Conservation (phyloP, 495 filamentous ascomycete genomes). For the Hypoxylon lenormandii region DNA sequence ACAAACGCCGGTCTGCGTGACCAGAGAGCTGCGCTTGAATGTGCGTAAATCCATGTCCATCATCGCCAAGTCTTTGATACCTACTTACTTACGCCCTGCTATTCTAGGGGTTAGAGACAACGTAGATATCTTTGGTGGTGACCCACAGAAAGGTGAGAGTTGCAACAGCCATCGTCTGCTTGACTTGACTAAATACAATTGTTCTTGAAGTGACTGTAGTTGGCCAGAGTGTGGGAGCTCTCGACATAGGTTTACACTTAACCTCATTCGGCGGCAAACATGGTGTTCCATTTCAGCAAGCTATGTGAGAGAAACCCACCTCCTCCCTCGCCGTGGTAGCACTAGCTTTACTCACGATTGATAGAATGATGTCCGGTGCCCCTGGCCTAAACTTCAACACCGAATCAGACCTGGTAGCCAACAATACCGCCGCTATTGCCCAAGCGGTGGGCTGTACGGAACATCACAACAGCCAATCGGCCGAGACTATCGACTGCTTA, state of each 20-base stretch:
- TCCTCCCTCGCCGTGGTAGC: no score
- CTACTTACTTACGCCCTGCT: no score
- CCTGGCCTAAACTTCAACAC: slow-evolving; percentile 13
- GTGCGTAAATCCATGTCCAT: neutral
- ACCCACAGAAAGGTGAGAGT: slow-evolving; percentile 15
- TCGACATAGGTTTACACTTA: slow-evolving; percentile 14
- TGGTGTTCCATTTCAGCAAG: slow-evolving; percentile 19
- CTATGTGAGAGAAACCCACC: slow-evolving; percentile 21
- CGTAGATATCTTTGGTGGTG: slow-evolving; percentile 19
- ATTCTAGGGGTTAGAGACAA: slow-evolving; percentile 24
- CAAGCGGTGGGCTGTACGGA: slow-evolving; percentile 12
- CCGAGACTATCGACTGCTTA: slow-evolving; percentile 15
- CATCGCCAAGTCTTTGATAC: neutral
- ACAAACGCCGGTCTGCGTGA: slow-evolving; percentile 21
- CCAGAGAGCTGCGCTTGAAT: slow-evolving; percentile 16
- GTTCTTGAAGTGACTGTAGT: slow-evolving; percentile 20
- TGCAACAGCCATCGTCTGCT: no score
- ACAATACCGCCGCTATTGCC: slow-evolving; percentile 16
- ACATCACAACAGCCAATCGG: slow-evolving; percentile 12
- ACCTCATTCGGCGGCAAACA: slow-evolving; percentile 4
- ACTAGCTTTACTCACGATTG: no score
- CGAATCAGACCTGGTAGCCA: slow-evolving; percentile 13
- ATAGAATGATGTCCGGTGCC: slow-evolving; percentile 18
- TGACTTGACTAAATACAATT: no score
- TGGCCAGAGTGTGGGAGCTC: slow-evolving; percentile 21